Evolutionary conservation across 2,329 filamentous ascomycete genomes (phyloP), one percentile per base, ranked within the genome.

Genomic region (Zasmidium angulare): DNA sequence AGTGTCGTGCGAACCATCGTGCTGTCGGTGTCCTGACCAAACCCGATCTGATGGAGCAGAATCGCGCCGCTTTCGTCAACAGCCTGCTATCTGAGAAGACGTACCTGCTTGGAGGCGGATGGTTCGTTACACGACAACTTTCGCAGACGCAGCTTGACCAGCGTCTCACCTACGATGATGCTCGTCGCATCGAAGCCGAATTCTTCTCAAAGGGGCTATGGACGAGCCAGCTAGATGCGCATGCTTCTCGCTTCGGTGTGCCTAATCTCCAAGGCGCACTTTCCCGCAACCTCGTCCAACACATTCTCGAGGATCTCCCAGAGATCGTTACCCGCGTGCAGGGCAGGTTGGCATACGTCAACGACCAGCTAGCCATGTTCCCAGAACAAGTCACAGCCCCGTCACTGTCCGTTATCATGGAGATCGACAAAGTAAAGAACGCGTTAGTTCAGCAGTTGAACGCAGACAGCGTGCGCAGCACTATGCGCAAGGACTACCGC

Each of bases 61-160:
- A 1, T 76, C 24, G 57, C 1, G 46, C 60, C 2, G 2, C 14
- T 1, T 53, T 40, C 20, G 53, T 70, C 21, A 20, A 64, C 7
- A 43, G 49, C 1, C 63, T 74, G 19, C 79, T 96, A 3, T 77
- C 79, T 0, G 85, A 86, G 0, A 70, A 83, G 1, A 82, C 83
- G 1, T 90, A 90, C 60, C 69, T 72, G 0, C 82, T 93, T 0
- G 87, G 86, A 0, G 81, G 90, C n/a, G 89, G 89, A 0, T 96
- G 93, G 69, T 96, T 88, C 9, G 90, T 93, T 0, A 89, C 88
- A 0, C 84, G 88, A 1, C 87, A 88, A 2, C 82, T 84, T 75
- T 77, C 76, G 0, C 80, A 84, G 52, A 75, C 80, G 0, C 76
- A 88, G 0, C 75, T 83, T 0, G 70, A 81, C 12, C 63, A 73